These are phyloP conservation scores for Nitzschia sp. DNA, from an alignment of 108 stramenopile genomes.

Conservation along the genomic window DNA sequence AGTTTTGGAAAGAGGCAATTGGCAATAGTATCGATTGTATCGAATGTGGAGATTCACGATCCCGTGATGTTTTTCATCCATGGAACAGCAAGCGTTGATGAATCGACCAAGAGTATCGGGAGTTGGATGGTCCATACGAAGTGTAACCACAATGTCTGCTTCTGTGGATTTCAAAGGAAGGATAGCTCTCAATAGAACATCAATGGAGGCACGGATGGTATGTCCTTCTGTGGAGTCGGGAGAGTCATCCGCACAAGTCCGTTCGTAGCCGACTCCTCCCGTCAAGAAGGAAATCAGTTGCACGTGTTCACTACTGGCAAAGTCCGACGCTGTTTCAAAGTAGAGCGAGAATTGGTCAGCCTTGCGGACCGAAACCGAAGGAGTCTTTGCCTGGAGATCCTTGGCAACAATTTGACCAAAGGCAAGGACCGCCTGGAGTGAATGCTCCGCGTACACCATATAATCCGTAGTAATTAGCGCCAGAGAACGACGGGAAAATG, in stretches of 20 bases:
- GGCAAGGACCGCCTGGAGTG: slow-evolving; percentile 14
- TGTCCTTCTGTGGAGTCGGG: slow-evolving; percentile 26
- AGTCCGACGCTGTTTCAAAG: slow-evolving; percentile 22
- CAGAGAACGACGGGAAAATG: slow-evolving; percentile 7
- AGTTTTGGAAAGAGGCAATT: slow-evolving; percentile 16
- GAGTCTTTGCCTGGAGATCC: not conserved
- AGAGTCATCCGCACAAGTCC: slow-evolving; percentile 29
- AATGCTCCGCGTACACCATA: slow-evolving; percentile 20
- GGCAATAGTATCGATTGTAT: slow-evolving; percentile 26
- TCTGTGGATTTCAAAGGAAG: not conserved
- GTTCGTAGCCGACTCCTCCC: slow-evolving; percentile 23
- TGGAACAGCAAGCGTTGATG: slow-evolving; percentile 21
- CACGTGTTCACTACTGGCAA: slow-evolving; percentile 16
- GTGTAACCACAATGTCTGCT: slow-evolving; percentile 5
- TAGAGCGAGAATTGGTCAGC: slow-evolving; percentile 19
- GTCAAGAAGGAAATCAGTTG: slow-evolving; percentile 26
- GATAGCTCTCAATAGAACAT: slow-evolving; percentile 11
- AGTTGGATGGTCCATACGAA: slow-evolving; percentile 31
- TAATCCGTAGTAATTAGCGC: slow-evolving; percentile 8
- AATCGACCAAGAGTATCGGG: slow-evolving; percentile 34
- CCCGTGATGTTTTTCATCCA: slow-evolving; percentile 7
- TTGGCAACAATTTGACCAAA: not conserved
- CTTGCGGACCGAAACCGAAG: not conserved
- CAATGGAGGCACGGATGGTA: slow-evolving; percentile 26
- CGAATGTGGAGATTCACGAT: slow-evolving; percentile 16